Evolutionary conservation across 495 filamentous ascomycete genomes (phyloP), one percentile per base, ranked within the genome.

Genomic region (Penicillium goetzii): DNA sequence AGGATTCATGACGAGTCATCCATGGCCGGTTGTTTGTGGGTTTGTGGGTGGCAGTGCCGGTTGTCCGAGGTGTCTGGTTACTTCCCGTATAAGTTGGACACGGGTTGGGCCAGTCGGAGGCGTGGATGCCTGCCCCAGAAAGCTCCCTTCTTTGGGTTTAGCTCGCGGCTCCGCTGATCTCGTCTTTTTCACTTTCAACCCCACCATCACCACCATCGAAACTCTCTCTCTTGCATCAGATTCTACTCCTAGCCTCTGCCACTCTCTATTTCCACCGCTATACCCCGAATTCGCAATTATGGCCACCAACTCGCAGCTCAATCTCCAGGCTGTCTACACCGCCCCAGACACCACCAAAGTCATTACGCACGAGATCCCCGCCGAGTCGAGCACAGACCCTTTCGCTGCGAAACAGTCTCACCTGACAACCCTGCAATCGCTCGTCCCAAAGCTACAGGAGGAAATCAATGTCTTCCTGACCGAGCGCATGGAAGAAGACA

Each of bases 401-500:
- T 69, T 84, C 8, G 71, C 79, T 17, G 75, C 78, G 25, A 91
- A 92, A 65, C 85, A 84, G 3, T 74, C 81, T 3, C 93, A 95
- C 72, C 84, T 99, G 32, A 62, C 75, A 28, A 77, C 80, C 6
- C 83, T 97, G 2, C 87, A 90, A n/a, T 70, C 80, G 11, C 81
- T 86, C 1, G 81, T 88, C 5, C 73, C 79, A 3, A 67, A 77
- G 21, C 69, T 93, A 11, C 95, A 98, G 67, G 86, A 84, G 19
- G 80, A 86, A 17, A 80, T 97, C 70, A 99, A 99, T 78, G 78
- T 76, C 33, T 92, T 93, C 70, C 81, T 99, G 63, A 99, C 95
- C 25, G 76, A 80, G 63, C 85, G 88, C 41, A 99, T 99, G 94
- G 92, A 93, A 58, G 89, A 91, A 65, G 95, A 97, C 68, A 93